Evolutionary conservation across 352 stramenopile genomes (phyloP).

Genomic region (Pythium scleroteichum): DNA sequence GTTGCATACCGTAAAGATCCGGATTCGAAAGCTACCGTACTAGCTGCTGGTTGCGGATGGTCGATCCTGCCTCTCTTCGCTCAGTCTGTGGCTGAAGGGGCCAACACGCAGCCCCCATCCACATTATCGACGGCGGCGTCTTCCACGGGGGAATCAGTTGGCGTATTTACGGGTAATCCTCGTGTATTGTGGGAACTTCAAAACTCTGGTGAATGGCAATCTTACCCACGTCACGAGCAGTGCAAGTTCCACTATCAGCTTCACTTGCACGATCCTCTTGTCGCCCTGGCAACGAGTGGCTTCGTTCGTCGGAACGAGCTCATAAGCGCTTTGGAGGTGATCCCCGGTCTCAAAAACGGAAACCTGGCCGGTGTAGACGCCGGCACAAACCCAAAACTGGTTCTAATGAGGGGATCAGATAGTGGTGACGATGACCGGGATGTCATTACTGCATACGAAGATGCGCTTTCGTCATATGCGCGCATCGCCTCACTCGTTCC

Average conservation of each 20-base stretch:
- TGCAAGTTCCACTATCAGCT: conserved; percentile 77
- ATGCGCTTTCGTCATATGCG: conserved; percentile 53
- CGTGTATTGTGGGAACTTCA: conserved; percentile 69
- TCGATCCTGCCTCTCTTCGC: conserved; percentile 90
- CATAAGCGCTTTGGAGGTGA: conserved; percentile 70
- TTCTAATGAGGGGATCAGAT: conserved; percentile 29
- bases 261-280: conserved; percentile 57
- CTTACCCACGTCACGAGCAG: conserved; percentile 48
- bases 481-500: conserved; percentile 65
- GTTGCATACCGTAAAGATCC: conserved; percentile 88
- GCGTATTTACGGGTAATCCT: conserved; percentile 72
- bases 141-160: conserved; percentile 53
- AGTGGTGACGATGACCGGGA: conserved; percentile 32
- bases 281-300: conserved; percentile 39
- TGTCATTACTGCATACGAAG: conserved; percentile 45
- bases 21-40: conserved; percentile 67
- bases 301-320: conserved; percentile 89
- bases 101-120: conserved; percentile 19
- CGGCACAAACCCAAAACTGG: conserved; percentile 61
- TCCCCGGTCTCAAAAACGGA: conserved; percentile 71
- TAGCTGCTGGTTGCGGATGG: conserved; percentile 90
- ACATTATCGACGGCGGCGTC: conserved; percentile 31
- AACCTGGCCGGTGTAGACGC: conserved; percentile 74
- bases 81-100: conserved; percentile 20
- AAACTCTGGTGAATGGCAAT: conserved; percentile 48